Evolutionary conservation across 345 rosid genomes (phyloP).

Genomic region (Brassica rapa): DNA sequence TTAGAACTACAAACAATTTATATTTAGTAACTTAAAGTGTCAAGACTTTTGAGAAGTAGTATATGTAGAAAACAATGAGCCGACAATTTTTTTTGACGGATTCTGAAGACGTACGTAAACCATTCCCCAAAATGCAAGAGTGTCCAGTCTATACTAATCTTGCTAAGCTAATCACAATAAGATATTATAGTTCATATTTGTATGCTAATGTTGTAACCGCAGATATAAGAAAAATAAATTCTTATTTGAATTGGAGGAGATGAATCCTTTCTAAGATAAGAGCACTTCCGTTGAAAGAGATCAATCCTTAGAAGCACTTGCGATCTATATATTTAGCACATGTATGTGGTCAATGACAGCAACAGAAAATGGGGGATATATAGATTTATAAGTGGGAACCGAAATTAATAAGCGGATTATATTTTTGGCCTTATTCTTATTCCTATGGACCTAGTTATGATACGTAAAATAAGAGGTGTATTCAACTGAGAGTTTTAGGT

Average conservation of each 20-base stretch:
- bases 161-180: not conserved
- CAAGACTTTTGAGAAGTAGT: conserved; percentile 4
- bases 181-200: not conserved
- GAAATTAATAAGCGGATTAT: not conserved
- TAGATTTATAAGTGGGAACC: conserved; percentile 4
- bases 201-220: not conserved
- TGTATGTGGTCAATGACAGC: conserved; percentile 32
- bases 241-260: not conserved
- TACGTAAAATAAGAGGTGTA: not conserved
- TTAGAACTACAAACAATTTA: not conserved
- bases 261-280: conserved; percentile 2
- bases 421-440: not conserved
- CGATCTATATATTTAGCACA: conserved; percentile 8
- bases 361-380: conserved; percentile 1
- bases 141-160: not conserved
- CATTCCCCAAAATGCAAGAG: conserved; percentile 1
- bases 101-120: conserved; percentile 11
- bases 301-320: conserved; percentile 6
- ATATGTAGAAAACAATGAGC: not conserved
- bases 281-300: conserved; percentile 26
- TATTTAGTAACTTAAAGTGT: not conserved
- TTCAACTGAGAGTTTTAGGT: no score
- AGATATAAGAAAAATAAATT: not conserved
- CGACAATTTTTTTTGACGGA: not conserved
- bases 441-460: not conserved